Conservation (phyloP, 805 yeast genomes). For the Pichia rugopelliculosa region DNA sequence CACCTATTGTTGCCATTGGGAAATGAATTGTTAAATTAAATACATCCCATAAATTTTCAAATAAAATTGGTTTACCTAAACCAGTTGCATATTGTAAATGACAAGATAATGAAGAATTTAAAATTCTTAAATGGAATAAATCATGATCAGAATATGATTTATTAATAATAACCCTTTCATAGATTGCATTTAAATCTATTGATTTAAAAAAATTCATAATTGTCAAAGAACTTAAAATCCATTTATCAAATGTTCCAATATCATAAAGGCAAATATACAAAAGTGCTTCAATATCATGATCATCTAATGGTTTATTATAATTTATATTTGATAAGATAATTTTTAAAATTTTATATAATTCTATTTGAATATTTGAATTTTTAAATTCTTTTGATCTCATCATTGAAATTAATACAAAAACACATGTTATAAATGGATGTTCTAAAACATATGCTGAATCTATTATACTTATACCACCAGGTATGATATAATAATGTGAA, state of each 20-base stretch:
- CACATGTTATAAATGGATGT: conserved; percentile 50
- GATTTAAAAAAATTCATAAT: conserved; percentile 41
- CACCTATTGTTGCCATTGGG: conserved; percentile 47
- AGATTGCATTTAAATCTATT: conserved; percentile 37
- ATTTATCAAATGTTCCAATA: conserved; percentile 36
- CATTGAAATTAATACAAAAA: conserved; percentile 47
- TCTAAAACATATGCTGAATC: conserved; percentile 37
- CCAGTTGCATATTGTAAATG: conserved; percentile 47
- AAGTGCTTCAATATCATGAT: conserved; percentile 55
- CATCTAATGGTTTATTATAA: conserved; percentile 34
- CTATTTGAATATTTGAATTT: conserved; percentile 40
- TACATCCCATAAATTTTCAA: conserved; percentile 32
- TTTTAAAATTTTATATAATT: conserved; percentile 41
- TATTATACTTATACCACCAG: conserved; percentile 49
- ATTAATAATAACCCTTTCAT: conserved; percentile 28
- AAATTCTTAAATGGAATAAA: conserved; percentile 46
- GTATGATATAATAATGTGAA: conserved; percentile 56
- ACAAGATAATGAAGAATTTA: conserved; percentile 44
- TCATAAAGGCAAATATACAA: conserved; percentile 48
- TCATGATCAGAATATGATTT: conserved; percentile 29
- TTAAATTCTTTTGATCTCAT: conserved; percentile 46
- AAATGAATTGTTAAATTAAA: conserved; percentile 38
- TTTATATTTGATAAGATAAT: conserved; percentile 43
- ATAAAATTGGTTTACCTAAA: conserved; percentile 37
- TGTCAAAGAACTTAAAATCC: conserved; percentile 47